Evolutionary conservation across 2,329 filamentous ascomycete genomes (phyloP), one percentile per base, ranked within the genome.

Genomic region (Alternaria panax): DNA sequence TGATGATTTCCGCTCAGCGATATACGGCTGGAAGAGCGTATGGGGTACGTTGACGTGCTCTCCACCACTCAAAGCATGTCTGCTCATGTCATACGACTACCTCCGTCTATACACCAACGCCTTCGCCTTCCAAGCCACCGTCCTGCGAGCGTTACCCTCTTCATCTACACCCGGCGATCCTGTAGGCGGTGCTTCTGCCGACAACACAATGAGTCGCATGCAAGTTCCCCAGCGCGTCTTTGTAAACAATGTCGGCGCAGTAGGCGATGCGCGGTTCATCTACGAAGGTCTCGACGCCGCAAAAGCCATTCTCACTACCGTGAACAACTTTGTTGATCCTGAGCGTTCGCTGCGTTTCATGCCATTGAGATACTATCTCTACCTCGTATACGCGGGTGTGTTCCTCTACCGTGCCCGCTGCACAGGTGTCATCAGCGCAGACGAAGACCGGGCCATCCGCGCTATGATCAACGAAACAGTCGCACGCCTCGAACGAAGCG

Each of bases 91-190:
- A 0, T 91, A 91, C 69, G 88, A 92, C 66, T 92, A 91, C 69
- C 78, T 92, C 2, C 84, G 89, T 7, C 82, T 92, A 1, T 92
- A 92, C 73, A 90, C 89, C 50, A 91, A 91, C 59, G 89, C 90
- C 0, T 92, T 92, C 70, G 90, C 89, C 1, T 92, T 92, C 65
- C 90, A 92, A 71, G 89, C 90, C 3, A 90, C 88, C 1, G 86
- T 85, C 22, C 79, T 81, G 24, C 78, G 81, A 30, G 80, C 80
- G 14, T 65, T 82, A 0, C 79, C 80, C 7, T 63, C 74, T 25
- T 65, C 67, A 7, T 62, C 67, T 8, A 45, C 60, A 24, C 48
- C 69, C 7, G 48, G 60, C 18, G 60, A 64, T 11, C 45, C 63
- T 5, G 32, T 52, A 32, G 36, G 27, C 27, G 54, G 47, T 20